These are phyloP conservation scores for Talaromyces marneffei DNA, from an alignment of 2,329 filamentous ascomycete genomes.

Conservation along the genomic window DNA sequence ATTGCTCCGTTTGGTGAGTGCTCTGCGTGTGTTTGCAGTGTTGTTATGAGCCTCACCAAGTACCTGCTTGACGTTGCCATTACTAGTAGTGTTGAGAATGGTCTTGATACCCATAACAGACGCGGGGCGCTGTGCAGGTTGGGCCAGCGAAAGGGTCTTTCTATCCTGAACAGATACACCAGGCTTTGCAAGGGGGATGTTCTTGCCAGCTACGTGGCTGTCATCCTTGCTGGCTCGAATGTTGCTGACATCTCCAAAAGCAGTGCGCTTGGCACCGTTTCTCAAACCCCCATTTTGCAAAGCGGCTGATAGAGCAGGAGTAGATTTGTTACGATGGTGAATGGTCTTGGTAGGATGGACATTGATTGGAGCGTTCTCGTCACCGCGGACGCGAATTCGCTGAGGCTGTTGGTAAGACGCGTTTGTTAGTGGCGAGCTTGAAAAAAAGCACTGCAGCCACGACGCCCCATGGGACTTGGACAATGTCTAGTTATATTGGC, in stretches of 20 bases:
- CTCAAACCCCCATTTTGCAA: conserved; percentile 54
- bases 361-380: conserved; percentile 62
- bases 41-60: conserved; percentile 23
- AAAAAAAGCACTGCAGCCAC: conserved; percentile 4
- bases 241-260: conserved; percentile 79
- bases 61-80: conserved; percentile 30
- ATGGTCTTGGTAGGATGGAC: conserved; percentile 52
- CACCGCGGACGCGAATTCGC: conserved; percentile 57
- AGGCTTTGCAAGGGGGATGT: conserved; percentile 33
- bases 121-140: conserved; percentile 59
- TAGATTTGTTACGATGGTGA: conserved; percentile 79
- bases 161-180: conserved; percentile 27
- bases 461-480: conserved; percentile 12
- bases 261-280: conserved; percentile 65
- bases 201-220: conserved; percentile 46
- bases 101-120: conserved; percentile 36
- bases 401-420: conserved; percentile 54
- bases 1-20: conserved; percentile 48
- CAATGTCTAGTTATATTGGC: background rate
- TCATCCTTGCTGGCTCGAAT: conserved; percentile 53
- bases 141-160: conserved; percentile 45
- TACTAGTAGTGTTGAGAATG: conserved; percentile 30
- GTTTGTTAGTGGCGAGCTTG: conserved; percentile 12
- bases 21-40: conserved; percentile 42
- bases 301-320: conserved; percentile 53